Evolutionary conservation across 257 asterid species (phyloP).

Genomic region (Marsdenia floribunda): DNA sequence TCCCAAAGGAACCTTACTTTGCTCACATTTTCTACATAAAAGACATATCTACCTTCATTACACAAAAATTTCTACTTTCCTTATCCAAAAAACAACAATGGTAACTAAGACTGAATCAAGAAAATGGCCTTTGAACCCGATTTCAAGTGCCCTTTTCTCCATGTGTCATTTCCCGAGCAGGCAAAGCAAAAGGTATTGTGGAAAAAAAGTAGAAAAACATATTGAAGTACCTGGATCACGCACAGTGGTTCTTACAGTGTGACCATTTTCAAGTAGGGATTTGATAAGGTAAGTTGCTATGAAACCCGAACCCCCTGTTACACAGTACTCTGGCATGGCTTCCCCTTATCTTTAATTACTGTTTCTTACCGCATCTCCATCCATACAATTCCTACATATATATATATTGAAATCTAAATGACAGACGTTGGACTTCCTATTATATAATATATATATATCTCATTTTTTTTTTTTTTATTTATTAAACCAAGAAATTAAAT

Average conservation of each 20-base stretch:
- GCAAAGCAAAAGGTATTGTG: not conserved
- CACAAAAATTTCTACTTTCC: not conserved
- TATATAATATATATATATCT: too few relatives aligned
- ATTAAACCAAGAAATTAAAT: too few relatives aligned
- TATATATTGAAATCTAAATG: not conserved
- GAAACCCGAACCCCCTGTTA: constrained; percentile 89
- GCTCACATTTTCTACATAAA: constrained; percentile 41
- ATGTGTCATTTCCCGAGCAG: not conserved
- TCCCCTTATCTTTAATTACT: not conserved
- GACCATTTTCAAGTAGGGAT: constrained; percentile 61
- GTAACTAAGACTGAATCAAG: not conserved
- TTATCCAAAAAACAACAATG: not conserved
- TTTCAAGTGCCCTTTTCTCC: not conserved
- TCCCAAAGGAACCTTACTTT: constrained; percentile 65
- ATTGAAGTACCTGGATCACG: constrained; percentile 71
- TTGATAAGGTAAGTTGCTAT: constrained; percentile 76
- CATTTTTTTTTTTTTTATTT: too few relatives aligned
- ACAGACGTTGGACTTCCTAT: too few relatives aligned
- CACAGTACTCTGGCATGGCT: constrained; percentile 65
- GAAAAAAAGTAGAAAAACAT: too few relatives aligned
- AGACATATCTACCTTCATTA: too few relatives aligned
- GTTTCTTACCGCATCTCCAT: not conserved
- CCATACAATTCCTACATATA: not conserved
- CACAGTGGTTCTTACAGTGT: constrained; percentile 62
- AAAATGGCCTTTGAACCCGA: too few relatives aligned